These are phyloP conservation scores for Hylodesmum podocarpum DNA, from an alignment of 306 rosid genomes.

Conservation along the genomic window DNA sequence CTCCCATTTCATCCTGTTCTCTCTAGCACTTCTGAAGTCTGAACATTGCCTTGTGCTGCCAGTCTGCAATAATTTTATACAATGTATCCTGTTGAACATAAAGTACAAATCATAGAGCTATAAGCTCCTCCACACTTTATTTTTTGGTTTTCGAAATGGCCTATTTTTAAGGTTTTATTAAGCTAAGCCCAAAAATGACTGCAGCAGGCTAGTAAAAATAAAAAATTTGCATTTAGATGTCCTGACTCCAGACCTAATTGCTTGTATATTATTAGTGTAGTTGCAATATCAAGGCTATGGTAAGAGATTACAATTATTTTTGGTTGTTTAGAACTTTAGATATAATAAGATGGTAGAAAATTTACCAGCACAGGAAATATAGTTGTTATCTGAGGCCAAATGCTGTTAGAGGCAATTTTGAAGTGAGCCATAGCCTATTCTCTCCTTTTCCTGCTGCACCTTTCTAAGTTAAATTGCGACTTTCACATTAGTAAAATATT, in stretches of 20 bases:
- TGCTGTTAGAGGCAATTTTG: background rate
- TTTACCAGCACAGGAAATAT: background rate
- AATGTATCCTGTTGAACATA: background rate
- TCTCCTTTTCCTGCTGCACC: background rate
- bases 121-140: background rate
- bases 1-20: background rate
- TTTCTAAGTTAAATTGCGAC: background rate
- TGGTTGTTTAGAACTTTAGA: background rate
- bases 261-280: background rate
- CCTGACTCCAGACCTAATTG: background rate
- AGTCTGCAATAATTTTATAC: background rate
- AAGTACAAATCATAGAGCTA: background rate
- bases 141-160: background rate
- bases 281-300: background rate
- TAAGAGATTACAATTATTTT: slow-evolving; percentile 1
- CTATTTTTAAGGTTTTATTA: background rate
- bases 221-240: background rate
- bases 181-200: slow-evolving; percentile 7
- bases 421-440: background rate
- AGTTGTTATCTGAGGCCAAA: background rate
- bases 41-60: background rate
- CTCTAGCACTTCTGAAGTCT: background rate
- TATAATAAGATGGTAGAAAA: background rate
- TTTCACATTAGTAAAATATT: background rate
- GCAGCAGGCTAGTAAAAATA: background rate